Evolutionary conservation across 192 early-diverging fungal species (phyloP).

Genomic region (Linnemannia zychae): DNA sequence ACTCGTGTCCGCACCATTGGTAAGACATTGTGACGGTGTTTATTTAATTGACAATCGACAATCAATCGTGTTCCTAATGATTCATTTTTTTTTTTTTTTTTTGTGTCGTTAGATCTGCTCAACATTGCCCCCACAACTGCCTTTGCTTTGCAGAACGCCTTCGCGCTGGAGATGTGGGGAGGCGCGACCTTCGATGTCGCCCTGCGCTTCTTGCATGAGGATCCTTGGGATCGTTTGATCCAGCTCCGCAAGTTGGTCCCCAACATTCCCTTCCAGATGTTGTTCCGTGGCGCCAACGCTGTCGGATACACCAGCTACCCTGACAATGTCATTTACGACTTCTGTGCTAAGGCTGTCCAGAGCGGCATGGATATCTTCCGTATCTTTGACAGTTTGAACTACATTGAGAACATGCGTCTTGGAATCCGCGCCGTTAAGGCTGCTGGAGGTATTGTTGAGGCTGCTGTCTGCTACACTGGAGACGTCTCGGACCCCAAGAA

Average conservation of each 20-base stretch:
- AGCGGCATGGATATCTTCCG: constrained; percentile 97
- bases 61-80: too few relatives aligned
- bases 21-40: constrained; percentile 62
- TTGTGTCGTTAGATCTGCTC: constrained; percentile 64
- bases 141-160: constrained; percentile 89
- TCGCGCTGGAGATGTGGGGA: constrained; percentile 97
- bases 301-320: constrained; percentile 98
- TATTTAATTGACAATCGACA: background rate
- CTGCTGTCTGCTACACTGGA: constrained; percentile 92
- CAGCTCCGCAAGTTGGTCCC: constrained; percentile 89
- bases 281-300: constrained; percentile 97
- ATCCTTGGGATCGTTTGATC: constrained; percentile 95
- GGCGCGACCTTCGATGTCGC: constrained; percentile 98
- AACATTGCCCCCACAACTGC: constrained; percentile 91
- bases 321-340: constrained; percentile 97
- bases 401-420: constrained; percentile 94
- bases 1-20: constrained; percentile 97
- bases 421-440: constrained; percentile 94
- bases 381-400: constrained; percentile 98
- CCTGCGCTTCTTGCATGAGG: constrained; percentile 96
- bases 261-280: constrained; percentile 99
- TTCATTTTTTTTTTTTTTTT: too few relatives aligned
- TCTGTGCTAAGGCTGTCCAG: constrained; percentile 91
- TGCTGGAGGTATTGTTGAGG: constrained; percentile 96
- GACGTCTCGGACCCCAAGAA: constrained; percentile 89